Conservation (phyloP, 2,329 filamentous ascomycete genomes). For the Parastagonospora avenae region DNA sequence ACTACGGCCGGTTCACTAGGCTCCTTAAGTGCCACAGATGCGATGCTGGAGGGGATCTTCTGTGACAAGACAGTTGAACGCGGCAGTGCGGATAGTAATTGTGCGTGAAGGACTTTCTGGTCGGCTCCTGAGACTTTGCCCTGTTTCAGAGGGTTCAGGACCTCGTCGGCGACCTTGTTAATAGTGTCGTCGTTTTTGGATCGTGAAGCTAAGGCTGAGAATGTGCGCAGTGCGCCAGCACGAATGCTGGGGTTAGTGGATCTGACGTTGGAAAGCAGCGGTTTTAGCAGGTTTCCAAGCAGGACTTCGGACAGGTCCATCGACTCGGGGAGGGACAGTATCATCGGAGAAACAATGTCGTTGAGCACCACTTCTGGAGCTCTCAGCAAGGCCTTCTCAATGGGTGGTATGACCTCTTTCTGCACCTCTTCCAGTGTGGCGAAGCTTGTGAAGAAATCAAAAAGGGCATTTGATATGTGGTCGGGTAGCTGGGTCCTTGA, state of each 20-base stretch:
- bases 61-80: conserved; percentile 66
- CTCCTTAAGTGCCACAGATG: conserved; percentile 76
- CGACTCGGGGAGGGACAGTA: conserved; percentile 68
- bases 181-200: conserved; percentile 65
- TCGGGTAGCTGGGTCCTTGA: conserved; percentile 73
- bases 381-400: conserved; percentile 88
- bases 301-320: conserved; percentile 81
- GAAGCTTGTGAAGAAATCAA: conserved; percentile 83
- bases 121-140: conserved; percentile 85
- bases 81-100: conserved; percentile 68
- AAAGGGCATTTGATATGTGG: conserved; percentile 74
- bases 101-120: conserved; percentile 80
- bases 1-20: conserved; percentile 82
- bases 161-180: conserved; percentile 74
- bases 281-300: conserved; percentile 76
- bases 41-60: conserved; percentile 70
- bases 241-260: conserved; percentile 83
- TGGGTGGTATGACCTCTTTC: conserved; percentile 74
- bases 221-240: conserved; percentile 74
- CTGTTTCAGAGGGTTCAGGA: conserved; percentile 77
- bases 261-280: conserved; percentile 86
- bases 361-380: conserved; percentile 88
- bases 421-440: conserved; percentile 74
- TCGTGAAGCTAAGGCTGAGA: conserved; percentile 69
- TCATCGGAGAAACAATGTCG: conserved; percentile 75